Evolutionary conservation across 352 stramenopile species (phyloP), one percentile per base, ranked within the genome.

Genomic region (Phytophthora nicotianae): DNA sequence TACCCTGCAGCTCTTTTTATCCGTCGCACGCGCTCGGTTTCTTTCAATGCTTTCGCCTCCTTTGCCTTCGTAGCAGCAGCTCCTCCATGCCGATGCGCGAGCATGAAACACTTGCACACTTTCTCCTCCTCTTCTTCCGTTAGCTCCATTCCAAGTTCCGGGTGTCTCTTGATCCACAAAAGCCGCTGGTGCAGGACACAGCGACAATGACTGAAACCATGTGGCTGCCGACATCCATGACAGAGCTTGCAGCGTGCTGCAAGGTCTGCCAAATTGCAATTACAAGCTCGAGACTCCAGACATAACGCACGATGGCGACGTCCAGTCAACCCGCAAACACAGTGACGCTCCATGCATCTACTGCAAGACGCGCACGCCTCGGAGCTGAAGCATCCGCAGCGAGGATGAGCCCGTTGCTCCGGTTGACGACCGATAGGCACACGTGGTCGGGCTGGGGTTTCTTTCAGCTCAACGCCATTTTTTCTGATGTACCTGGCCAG

Each of bases 321-420:
- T 41, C 56, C 59, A 43, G 48, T 63, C 7, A 68, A 62, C 17
- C 76, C 78, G 19, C 83, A 92, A 21, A 50, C 38, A 62, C 78
- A 93, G 35, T 93, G 83, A 23, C 69, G 49, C 56, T 93, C 83
- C 10, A 90, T 23, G 40, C 83, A 93, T 42, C 64, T 77, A 37
- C 54, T 62, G 50, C 85, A 94, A 4, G 72, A 57, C 11, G 77
- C 66, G 52, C 83, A 91, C 20, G 56, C 60, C 48, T 87, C 83
- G 8, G 68, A 66, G 29, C 65, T 74, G 5, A 24, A 72, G 53
- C 85, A 91, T 46, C 66, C 75, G 37, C 83, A 92, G 23, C 43
- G 59, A 55, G 54, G 54, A 55, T 73, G 43, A n/a, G 47, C 33
- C 33, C 54, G 43, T 16, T 47, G 56, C 32, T 75, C 56, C 10